Conservation (phyloP, 2,329 filamentous ascomycete species). For the Fusarium chuoi region DNA sequence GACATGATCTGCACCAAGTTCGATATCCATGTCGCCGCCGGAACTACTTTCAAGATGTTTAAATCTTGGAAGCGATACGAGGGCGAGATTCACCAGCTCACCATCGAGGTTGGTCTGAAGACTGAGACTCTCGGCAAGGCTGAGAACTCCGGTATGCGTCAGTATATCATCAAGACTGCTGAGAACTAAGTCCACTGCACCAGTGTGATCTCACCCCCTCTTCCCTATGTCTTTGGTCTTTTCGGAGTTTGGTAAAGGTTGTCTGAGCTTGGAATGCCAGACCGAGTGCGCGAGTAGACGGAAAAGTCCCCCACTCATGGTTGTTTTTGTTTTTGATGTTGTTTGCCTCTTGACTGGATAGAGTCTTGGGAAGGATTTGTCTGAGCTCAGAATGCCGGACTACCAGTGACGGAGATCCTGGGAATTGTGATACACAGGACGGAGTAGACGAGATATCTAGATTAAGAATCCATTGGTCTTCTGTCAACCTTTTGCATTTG, state of each 20-base stretch:
- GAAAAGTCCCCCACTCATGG: not conserved
- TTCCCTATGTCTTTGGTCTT: not conserved
- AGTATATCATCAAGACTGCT: conserved; percentile 19
- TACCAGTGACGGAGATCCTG: not conserved
- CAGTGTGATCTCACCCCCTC: fast-evolving
- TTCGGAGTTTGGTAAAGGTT: not conserved
- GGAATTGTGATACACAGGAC: not conserved
- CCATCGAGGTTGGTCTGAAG: conserved; percentile 13
- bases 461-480: not conserved
- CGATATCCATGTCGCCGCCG: not conserved
- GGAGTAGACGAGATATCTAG: not conserved
- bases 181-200: not conserved
- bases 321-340: not conserved
- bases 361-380: not conserved
- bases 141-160: conserved; percentile 33
- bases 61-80: conserved; percentile 41
- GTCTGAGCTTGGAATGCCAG: conserved; percentile 2
- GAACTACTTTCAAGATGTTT: conserved; percentile 35
- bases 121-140: conserved; percentile 38
- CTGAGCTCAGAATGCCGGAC: not conserved
- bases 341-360: not conserved
- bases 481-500: not conserved
- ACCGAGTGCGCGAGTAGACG: not conserved
- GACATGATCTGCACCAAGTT: conserved; percentile 28
- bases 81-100: conserved; percentile 16